Base-by-base conservation (phyloP, 2,329 filamentous ascomycete species). In the Colletotrichum sp. region DNA sequence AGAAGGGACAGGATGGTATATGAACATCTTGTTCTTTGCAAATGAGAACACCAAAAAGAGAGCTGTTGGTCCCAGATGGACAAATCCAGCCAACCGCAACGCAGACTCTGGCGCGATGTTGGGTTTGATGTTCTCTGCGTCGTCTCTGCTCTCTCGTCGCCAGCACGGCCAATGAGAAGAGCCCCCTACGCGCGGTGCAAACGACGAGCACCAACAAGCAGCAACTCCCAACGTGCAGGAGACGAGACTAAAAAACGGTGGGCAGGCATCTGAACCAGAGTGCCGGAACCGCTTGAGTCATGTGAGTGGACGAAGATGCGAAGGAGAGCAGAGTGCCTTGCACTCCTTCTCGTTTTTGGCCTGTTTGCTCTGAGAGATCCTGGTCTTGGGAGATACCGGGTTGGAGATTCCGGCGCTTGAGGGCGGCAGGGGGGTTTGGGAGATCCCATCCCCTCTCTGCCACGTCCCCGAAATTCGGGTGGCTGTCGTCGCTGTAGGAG, bases 111-210 rank as follows among this genome's bases (percentile, higher is more conserved):
- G 59, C 70, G 74, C 71, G 59, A 76, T 34, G 74, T 59, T 30
- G 70, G 44, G 70, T 60, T 69, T 64, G 73, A 73, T 60, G 64
- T 39, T 32, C 65, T 32, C 44, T 52, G 63, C 39, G 69, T 52
- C 68, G 57, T 26, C 68, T 26, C 12, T 55, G 15, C 16, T 12
- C 39, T 65, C 26, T 60, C 28, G 71, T 76, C 70, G 74, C 71
- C 74, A 76, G 26, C 24, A 59, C 34, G 16, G 21, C 74, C 74
- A 76, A 76, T 76, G 44, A 65, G 44, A 63, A 28, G 59, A 26
- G 49, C 15, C 44, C 18, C n/a, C 59, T 76, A 76, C 74, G 74
- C 74, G 74, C 74, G 74, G 64, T 13, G 15, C 28, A 18, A 34
- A 69, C 34, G 4, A 52, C 4, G 34, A 52, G 15, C 57, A 67